phyloP scores from a whole-genome alignment of 2,329 filamentous ascomycete species.

The Pseudogymnoascus sp. region DNA sequence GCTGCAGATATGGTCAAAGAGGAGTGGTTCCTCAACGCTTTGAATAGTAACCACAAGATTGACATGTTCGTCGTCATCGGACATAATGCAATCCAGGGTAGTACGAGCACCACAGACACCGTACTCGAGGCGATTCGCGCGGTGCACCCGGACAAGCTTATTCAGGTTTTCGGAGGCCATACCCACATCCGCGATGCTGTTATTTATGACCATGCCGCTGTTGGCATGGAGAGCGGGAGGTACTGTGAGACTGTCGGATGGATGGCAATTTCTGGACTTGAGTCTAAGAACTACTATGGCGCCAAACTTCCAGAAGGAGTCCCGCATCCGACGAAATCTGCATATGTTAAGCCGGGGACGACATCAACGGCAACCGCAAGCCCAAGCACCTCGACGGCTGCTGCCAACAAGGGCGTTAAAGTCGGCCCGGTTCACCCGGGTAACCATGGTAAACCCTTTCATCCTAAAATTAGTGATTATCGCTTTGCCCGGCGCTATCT shows the following conservation, averaged over 20 bases:
- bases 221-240: constrained; percentile 76
- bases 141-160: constrained; percentile 72
- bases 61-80: constrained; percentile 84
- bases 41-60: constrained; percentile 67
- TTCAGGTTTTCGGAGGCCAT: constrained; percentile 89
- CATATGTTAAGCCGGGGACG: constrained; percentile 28
- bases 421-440: constrained; percentile 64
- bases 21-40: constrained; percentile 80
- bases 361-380: constrained; percentile 51
- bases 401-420: constrained; percentile 10
- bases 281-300: constrained; percentile 22
- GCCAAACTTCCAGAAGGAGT: constrained; percentile 20
- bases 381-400: constrained; percentile 55
- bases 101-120: constrained; percentile 64
- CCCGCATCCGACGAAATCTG: constrained; percentile 25
- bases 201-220: constrained; percentile 69
- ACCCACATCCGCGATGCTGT: constrained; percentile 80
- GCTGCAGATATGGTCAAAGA: constrained; percentile 77
- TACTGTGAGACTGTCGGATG: constrained; percentile 96
- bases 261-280: constrained; percentile 69
- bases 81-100: constrained; percentile 66
- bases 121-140: constrained; percentile 72
- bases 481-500: constrained; percentile 73
- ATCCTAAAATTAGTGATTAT: not conserved
- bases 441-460: constrained; percentile 27